These are phyloP conservation scores for Gremmenia infestans DNA, from an alignment of 2,329 filamentous ascomycete species.

Conservation along the genomic window DNA sequence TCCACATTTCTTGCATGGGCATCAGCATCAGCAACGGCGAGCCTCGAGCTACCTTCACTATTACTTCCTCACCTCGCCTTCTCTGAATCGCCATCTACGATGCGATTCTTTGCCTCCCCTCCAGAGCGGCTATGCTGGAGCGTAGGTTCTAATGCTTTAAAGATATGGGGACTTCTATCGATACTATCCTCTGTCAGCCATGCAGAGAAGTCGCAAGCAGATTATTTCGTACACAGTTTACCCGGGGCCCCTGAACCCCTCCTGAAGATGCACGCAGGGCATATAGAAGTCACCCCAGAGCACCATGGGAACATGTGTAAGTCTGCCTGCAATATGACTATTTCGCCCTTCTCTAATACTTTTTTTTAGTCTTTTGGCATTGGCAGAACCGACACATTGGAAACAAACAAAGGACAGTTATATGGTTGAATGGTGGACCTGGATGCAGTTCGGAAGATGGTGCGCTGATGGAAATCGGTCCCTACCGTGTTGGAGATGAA, in stretches of 20 bases:
- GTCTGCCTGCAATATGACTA: neutral
- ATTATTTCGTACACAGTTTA: slow-evolving; percentile 84
- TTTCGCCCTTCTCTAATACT: neutral
- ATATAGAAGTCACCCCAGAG: slow-evolving; percentile 82
- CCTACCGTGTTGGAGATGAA: slow-evolving; percentile 77
- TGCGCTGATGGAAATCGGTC: slow-evolving; percentile 78
- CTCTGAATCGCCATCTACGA: slow-evolving; percentile 19
- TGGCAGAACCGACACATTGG: slow-evolving; percentile 95
- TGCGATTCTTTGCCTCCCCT: slow-evolving; percentile 25
- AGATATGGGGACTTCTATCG: slow-evolving; percentile 35
- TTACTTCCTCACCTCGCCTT: slow-evolving; percentile 2
- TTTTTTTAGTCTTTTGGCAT: slow-evolving; percentile 87
- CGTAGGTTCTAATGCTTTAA: slow-evolving; percentile 11
- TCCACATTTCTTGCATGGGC: slow-evolving; percentile 6
- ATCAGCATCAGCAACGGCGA: slow-evolving; percentile 7
- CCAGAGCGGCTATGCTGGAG: slow-evolving; percentile 8
- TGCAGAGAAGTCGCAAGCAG: slow-evolving; percentile 61
- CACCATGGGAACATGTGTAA: slow-evolving; percentile 66
- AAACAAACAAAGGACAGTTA: slow-evolving; percentile 80
- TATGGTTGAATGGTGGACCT: slow-evolving; percentile 96
- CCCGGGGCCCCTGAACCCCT: slow-evolving; percentile 78
- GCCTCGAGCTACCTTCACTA: slow-evolving; percentile 1
- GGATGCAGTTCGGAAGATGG: slow-evolving; percentile 98
- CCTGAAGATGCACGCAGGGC: slow-evolving; percentile 96
- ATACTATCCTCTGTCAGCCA: slow-evolving; percentile 36